These are phyloP conservation scores for Aspergillus aculeatinus DNA, from an alignment of 2,329 filamentous ascomycete genomes.

Conservation along the genomic window DNA sequence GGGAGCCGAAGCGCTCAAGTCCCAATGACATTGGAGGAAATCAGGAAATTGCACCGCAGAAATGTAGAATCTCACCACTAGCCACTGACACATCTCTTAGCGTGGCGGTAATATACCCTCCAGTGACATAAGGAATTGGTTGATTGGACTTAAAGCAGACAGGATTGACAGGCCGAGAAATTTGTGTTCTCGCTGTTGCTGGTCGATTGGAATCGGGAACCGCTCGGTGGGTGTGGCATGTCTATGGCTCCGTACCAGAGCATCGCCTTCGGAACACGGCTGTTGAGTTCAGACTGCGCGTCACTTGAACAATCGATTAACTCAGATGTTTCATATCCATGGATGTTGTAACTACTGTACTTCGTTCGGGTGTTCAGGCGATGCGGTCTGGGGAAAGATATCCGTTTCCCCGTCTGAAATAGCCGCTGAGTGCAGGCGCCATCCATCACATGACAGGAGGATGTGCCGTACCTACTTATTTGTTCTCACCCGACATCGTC, in stretches of 20 bases:
- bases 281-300: not conserved
- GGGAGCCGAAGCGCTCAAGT: slow-evolving; percentile 1
- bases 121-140: not conserved
- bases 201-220: not conserved
- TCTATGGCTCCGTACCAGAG: too few relatives aligned
- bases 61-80: not conserved
- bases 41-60: not conserved
- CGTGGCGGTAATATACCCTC: not conserved
- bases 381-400: not conserved
- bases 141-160: not conserved
- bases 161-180: not conserved
- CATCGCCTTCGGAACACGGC: not conserved
- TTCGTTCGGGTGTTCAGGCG: not conserved
- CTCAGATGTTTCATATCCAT: not conserved
- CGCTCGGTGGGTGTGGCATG: not conserved
- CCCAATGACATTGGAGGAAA: slow-evolving; percentile 13
- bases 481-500: too few relatives aligned
- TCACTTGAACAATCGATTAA: not conserved
- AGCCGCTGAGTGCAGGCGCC: not conserved
- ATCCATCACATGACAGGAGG: not conserved
- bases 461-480: not conserved
- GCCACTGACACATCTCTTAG: not conserved
- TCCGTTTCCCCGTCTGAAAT: not conserved
- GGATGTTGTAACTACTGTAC: not conserved
- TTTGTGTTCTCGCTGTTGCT: not conserved